Percentiles rank a stretch among this genome's conserved stretches.
These are phyloP conservation scores for Aspergillus cavernicola DNA, from an alignment of 495 filamentous ascomycete genomes.

Conservation along the genomic window DNA sequence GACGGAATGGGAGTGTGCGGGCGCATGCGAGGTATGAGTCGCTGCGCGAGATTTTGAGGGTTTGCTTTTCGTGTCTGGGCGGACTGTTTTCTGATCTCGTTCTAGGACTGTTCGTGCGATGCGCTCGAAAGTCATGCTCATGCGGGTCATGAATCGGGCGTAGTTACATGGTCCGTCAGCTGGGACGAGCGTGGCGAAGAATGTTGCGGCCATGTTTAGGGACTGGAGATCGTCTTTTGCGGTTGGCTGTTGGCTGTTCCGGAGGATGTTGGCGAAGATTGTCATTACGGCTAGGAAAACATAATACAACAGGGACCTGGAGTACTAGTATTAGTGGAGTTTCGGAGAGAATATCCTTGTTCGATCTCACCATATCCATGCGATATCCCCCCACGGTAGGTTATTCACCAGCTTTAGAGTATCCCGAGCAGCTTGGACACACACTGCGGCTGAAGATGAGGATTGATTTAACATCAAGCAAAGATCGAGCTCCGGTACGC, in stretches of 20 bases:
- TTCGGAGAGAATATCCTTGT: background rate
- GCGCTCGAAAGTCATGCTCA: slow-evolving; percentile 86
- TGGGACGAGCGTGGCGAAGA: slow-evolving; percentile 69
- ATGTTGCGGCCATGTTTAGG: slow-evolving; percentile 84
- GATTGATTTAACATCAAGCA: slow-evolving; percentile 64
- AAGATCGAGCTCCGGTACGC: background rate
- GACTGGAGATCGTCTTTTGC: slow-evolving; percentile 80
- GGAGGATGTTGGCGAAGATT: slow-evolving; percentile 89
- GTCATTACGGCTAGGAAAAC: slow-evolving; percentile 89
- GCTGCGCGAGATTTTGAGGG: slow-evolving; percentile 8
- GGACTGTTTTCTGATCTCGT: slow-evolving; percentile 70
- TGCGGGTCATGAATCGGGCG: slow-evolving; percentile 82
- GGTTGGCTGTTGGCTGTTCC: slow-evolving; percentile 75
- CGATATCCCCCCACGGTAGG: slow-evolving; percentile 87
- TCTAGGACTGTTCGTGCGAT: slow-evolving; percentile 85
- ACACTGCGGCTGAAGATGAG: slow-evolving; percentile 77
- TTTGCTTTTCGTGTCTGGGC: background rate
- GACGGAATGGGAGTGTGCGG: slow-evolving; percentile 1
- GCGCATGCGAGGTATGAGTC: slow-evolving; percentile 7
- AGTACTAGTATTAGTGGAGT: slow-evolving; percentile 10
- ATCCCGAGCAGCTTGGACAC: slow-evolving; percentile 82
- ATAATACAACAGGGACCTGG: slow-evolving; percentile 90
- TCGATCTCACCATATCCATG: slow-evolving; percentile 78
- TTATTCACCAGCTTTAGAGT: slow-evolving; percentile 89
- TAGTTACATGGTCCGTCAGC: slow-evolving; percentile 65